Conservation (phyloP, 257 asterid species). For the Solanum corneliomulleri region DNA sequence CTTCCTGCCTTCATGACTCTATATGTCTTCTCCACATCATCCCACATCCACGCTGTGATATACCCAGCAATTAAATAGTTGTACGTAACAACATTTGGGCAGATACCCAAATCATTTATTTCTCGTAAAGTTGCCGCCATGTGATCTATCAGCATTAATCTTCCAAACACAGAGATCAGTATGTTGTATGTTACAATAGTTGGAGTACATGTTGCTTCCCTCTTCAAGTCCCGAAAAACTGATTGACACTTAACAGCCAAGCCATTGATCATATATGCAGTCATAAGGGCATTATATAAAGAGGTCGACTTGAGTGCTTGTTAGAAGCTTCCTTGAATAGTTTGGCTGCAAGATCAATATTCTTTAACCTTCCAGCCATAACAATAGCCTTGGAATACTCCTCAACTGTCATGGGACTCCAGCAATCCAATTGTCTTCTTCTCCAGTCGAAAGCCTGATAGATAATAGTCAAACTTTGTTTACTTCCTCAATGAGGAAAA, state of each 20-base stretch:
- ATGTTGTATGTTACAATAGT: constrained; percentile 70
- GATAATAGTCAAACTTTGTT: background rate
- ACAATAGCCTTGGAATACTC: constrained; percentile 70
- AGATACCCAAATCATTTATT: constrained; percentile 34
- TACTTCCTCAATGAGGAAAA: background rate
- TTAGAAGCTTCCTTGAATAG: constrained; percentile 56
- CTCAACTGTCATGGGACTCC: constrained; percentile 49
- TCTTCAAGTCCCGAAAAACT: constrained; percentile 51
- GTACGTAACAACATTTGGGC: constrained; percentile 47
- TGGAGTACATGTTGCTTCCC: constrained; percentile 40
- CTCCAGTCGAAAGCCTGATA: constrained; percentile 79
- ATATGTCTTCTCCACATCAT: constrained; percentile 60
- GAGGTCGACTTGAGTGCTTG: constrained; percentile 37
- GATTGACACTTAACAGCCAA: constrained; percentile 37
- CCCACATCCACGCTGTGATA: constrained; percentile 89
- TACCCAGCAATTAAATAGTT: constrained; percentile 59
- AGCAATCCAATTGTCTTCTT: constrained; percentile 42
- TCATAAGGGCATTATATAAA: constrained; percentile 66
- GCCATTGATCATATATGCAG: constrained; percentile 42
- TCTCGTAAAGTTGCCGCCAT: constrained; percentile 60
- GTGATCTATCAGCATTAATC: constrained; percentile 56
- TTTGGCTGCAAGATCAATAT: constrained; percentile 52
- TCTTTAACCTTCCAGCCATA: constrained; percentile 44
- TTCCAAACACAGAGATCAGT: constrained; percentile 65
- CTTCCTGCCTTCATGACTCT: constrained; percentile 36